A percentile compares a stretch with the other conserved stretches of the same genome.
These are phyloP conservation scores for Adansonia grandidieri DNA, from an alignment of 441 rosid species.

Conservation along the genomic window DNA sequence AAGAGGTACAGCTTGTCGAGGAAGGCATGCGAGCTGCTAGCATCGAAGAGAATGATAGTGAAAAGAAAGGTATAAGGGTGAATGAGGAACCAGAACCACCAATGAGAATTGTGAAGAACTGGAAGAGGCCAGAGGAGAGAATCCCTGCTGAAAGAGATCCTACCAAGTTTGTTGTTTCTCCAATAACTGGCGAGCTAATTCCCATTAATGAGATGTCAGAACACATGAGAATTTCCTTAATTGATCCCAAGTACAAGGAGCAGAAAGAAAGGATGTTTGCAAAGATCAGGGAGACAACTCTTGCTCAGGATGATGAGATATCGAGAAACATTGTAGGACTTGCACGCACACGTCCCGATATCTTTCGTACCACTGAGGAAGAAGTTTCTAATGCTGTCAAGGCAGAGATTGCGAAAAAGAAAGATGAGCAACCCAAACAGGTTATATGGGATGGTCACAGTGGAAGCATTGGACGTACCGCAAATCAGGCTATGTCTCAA, in stretches of 20 bases:
- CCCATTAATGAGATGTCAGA: constrained; percentile 95
- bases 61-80: constrained; percentile 40
- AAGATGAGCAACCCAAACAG: constrained; percentile 97
- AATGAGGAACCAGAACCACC: constrained; percentile 79
- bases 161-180: constrained; percentile 84
- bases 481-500: constrained; percentile 92
- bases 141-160: constrained; percentile 84
- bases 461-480: constrained; percentile 96
- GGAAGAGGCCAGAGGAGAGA: constrained; percentile 99
- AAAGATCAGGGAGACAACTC: constrained; percentile 94
- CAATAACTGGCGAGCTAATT: constrained; percentile 92
- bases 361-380: constrained; percentile 97
- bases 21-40: constrained; percentile 91
- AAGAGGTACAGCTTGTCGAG: constrained; percentile 92
- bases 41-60: constrained; percentile 62
- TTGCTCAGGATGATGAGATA: constrained; percentile 98
- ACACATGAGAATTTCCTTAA: constrained; percentile 94
- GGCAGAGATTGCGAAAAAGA: constrained; percentile 97
- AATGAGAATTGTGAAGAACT: constrained; percentile 93
- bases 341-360: constrained; percentile 92
- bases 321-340: constrained; percentile 93
- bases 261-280: constrained; percentile 99
- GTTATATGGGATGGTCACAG: constrained; percentile 99
- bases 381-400: constrained; percentile 98
- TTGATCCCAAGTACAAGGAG: constrained; percentile 97